Evolutionary conservation across 805 yeast genomes (phyloP).

Genomic region (Suhomyces prunicola): DNA sequence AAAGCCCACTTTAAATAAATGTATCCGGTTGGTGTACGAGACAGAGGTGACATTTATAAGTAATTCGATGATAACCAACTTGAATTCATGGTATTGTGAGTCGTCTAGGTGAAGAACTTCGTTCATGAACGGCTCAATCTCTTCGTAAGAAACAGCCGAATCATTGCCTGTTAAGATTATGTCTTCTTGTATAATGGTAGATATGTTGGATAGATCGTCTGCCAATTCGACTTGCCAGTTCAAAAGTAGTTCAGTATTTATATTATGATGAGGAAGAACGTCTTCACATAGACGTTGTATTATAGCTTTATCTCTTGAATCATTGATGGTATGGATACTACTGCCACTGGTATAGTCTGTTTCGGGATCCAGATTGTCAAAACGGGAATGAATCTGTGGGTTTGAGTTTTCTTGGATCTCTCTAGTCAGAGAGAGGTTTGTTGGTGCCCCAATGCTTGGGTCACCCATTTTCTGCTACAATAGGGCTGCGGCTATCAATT

Average conservation of each 20-base stretch:
- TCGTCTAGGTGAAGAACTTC: conserved; percentile 20
- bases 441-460: background rate
- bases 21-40: conserved; percentile 23
- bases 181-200: conserved; percentile 23
- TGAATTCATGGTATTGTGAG: conserved; percentile 26
- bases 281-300: conserved; percentile 21
- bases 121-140: conserved; percentile 9
- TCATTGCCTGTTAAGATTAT: conserved; percentile 12
- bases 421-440: background rate
- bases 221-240: conserved; percentile 38
- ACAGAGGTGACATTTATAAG: conserved; percentile 19
- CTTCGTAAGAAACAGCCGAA: background rate
- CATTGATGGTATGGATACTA: background rate
- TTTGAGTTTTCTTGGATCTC: background rate
- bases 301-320: conserved; percentile 5
- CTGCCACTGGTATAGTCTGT: background rate
- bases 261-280: conserved; percentile 19
- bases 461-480: background rate
- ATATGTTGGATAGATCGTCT: conserved; percentile 17
- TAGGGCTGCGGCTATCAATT: background rate
- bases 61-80: conserved; percentile 26
- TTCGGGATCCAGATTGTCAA: background rate
- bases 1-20: conserved; percentile 16
- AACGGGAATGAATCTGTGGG: background rate
- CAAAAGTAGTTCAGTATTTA: conserved; percentile 26